A percentile compares a stretch with the other conserved stretches of the same genome.
phyloP scores from a whole-genome alignment of 2,329 filamentous ascomycete species.

The Fusarium graminum region DNA sequence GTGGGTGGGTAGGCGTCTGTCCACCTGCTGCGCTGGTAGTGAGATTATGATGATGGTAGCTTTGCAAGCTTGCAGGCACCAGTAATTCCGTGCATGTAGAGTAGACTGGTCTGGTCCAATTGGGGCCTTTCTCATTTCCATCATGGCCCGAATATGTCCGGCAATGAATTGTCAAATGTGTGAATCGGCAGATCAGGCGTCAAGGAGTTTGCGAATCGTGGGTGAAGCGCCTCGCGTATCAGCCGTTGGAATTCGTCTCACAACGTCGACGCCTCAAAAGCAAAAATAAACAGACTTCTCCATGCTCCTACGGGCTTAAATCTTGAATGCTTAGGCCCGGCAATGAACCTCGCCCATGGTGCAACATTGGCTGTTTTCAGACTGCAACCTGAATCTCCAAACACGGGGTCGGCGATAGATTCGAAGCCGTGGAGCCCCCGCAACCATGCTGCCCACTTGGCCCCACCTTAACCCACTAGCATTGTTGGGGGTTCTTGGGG shows the following conservation, averaged over 20 bases:
- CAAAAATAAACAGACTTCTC: slow-evolving; percentile 18
- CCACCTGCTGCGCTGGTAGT: slow-evolving; percentile 7
- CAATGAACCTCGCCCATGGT: slow-evolving; percentile 15
- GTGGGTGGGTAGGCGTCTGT: neutral
- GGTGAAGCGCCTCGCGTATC: slow-evolving; percentile 38
- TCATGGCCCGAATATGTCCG: slow-evolving; percentile 22
- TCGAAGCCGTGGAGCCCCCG: slow-evolving; percentile 34
- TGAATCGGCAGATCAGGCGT: slow-evolving; percentile 14
- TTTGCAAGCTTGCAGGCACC: slow-evolving; percentile 19
- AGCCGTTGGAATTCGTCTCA: slow-evolving; percentile 25
- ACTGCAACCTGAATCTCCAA: slow-evolving; percentile 27
- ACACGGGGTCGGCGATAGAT: slow-evolving; percentile 41
- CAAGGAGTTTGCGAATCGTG: slow-evolving; percentile 10
- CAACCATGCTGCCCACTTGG: slow-evolving; percentile 9
- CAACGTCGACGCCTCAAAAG: slow-evolving; percentile 21
- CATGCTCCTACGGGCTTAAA: neutral
- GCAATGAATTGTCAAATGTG: slow-evolving; percentile 13
- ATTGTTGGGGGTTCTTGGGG: slow-evolving; percentile 41
- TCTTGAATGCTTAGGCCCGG: slow-evolving; percentile 13
- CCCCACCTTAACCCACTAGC: slow-evolving; percentile 21
- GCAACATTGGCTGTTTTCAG: slow-evolving; percentile 29
- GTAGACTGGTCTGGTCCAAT: slow-evolving; percentile 17
- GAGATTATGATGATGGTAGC: slow-evolving; percentile 12
- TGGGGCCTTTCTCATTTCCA: slow-evolving; percentile 16
- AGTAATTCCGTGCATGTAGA: slow-evolving; percentile 35